Base-by-base conservation (phyloP, 2,329 filamentous ascomycete genomes). In the Colletotrichum incanum region DNA sequence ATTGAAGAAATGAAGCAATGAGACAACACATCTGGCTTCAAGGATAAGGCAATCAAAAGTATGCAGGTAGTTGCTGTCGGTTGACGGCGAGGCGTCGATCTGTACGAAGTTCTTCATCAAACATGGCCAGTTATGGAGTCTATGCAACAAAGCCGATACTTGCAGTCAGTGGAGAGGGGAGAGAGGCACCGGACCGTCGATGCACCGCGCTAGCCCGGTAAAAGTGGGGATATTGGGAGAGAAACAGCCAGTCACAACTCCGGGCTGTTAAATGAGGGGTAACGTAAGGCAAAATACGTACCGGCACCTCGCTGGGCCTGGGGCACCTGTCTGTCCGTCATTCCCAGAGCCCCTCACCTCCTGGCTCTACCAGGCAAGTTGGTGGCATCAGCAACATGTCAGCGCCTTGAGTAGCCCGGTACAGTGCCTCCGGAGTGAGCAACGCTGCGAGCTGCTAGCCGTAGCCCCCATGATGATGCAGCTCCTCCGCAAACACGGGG, bases 41-140 rank as follows among this genome's bases (percentile, higher is more conserved):
- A 37, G 14, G 28, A 49, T 18, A 52, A 37, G 45, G 16, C 14
- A 39, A 37, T 45, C 41, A 65, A 45, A 45, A n/a, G 6, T 18
- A 9, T 26, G 34, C 45, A 28, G 34, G 41, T 55, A n/a, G 49
- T 39, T 47, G 49, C 47, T 54, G 49, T 9, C n/a, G 23, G 20
- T 63, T 23, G 23, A 55, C 11, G 37, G 49, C 39, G 39, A 50
- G 41, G 26, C 26, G 59, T 62, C 58, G 4, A 67, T 39, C 60
- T 39, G 61, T 7, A 43, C 23, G 11, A 18, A 41, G 65, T 65
- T 52, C 52, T 69, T 65, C 61, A 59, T 41, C 61, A 12, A 18
- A 14, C 6, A 39, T 41, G 39, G 16, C 2, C 26, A 18, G 28
- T 14, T 39, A 47, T 26, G 5, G 34, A 12, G 47, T 52, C 26